Evolutionary conservation across 345 rosid genomes (phyloP), one percentile per base, ranked within the genome.

Genomic region (Raphanus sativus): DNA sequence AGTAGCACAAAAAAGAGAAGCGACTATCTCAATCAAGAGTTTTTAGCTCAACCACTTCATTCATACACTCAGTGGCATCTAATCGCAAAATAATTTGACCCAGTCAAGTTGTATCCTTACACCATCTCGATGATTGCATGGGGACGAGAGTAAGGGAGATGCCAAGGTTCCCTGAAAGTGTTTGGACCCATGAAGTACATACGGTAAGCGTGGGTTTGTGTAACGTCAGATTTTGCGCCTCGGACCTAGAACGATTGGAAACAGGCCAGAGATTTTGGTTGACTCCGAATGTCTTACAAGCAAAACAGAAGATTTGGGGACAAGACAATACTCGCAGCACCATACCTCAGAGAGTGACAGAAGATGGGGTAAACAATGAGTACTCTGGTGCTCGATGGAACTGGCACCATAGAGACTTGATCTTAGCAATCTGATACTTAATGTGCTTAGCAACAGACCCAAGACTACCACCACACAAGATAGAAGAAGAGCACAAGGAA

Each of bases 151-250:
- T 90, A 92, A 36, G 98, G 99, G 81, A 95, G 96, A 84, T 92
- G 93, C 98, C 98, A 94, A 21, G 97, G 98, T 70, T 94, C 98
- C 84, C 97, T 89, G 75, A 94, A 92, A 75, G 93, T 90, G 81
- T 92, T 92, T 61, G 97, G 98, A 78, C 98, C 98, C 96, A 90
- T 89, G 81, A 91, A 94, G 79, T 90, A 95, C 95, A 95, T 86
- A 80, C 98, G 86, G 85, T 92, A 86, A 28, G 89, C 98, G 72
- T 95, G 99, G 84, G 89, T 91, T 82, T 95, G 98, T 17, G 90
- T 89, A 81, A 92, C 99, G 70, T 95, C 99, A 38, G 89, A 92
- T 76, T 94, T 88, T 72, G 94, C 84, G 65, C 98, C 98, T 65
- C 90, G 89, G 55, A 95, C 96, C 99, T 95, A 80, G 67, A 69